Conservation (phyloP, 192 early-diverging fungal species). For the Coemansia sp. region DNA sequence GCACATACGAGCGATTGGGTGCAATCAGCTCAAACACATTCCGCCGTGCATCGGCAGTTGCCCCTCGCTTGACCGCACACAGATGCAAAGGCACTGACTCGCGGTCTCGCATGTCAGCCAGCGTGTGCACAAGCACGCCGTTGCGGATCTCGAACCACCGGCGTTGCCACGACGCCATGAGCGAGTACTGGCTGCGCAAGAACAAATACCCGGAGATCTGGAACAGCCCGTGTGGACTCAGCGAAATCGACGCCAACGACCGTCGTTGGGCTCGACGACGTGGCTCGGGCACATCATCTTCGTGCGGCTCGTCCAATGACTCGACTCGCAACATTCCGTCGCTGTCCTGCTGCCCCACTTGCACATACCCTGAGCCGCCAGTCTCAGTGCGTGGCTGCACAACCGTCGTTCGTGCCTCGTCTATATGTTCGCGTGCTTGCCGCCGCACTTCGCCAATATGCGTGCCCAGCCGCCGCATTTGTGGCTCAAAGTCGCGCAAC, state of each 20-base stretch:
- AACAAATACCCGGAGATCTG: conserved; percentile 78
- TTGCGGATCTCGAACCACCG: conserved; percentile 73
- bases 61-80: conserved; percentile 68
- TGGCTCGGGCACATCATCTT: conserved; percentile 5
- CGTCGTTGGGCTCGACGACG: conserved; percentile 19
- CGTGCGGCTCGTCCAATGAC: neutral
- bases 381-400: conserved; percentile 14
- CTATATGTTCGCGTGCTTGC: conserved; percentile 13
- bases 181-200: conserved; percentile 69
- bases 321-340: conserved; percentile 10
- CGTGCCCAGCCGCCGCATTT: conserved; percentile 68
- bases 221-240: conserved; percentile 41
- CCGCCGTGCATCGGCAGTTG: conserved; percentile 63
- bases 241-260: conserved; percentile 48
- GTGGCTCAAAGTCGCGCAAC: conserved; percentile 76
- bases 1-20: conserved; percentile 66
- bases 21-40: conserved; percentile 83
- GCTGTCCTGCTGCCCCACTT: conserved; percentile 40
- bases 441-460: conserved; percentile 23
- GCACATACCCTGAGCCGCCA: conserved; percentile 33
- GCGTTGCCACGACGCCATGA: conserved; percentile 77
- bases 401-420: conserved; percentile 16
- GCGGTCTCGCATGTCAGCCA: conserved; percentile 57
- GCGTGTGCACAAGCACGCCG: conserved; percentile 58
- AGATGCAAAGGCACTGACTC: conserved; percentile 68